A percentile compares a stretch with the other conserved stretches of the same genome.
Evolutionary conservation across 139 green algal genomes (phyloP).

Genomic region (Zygnema circumcarinatum): DNA sequence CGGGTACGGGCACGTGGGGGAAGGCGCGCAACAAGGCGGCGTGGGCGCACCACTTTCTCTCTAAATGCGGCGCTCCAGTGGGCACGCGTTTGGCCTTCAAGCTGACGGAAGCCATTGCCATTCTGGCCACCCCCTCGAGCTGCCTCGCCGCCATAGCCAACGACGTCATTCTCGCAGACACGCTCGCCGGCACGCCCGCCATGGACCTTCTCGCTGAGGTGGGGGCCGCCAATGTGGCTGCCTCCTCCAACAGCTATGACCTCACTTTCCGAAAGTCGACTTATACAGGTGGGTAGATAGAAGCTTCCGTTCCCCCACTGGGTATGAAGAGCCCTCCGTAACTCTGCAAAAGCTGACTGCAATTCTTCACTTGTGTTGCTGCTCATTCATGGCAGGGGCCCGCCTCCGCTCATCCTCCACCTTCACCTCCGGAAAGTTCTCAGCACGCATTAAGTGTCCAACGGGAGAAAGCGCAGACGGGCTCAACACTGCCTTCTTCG

Average conservation of each 20-base stretch:
- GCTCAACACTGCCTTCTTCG: constrained; percentile 28
- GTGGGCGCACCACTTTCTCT: not conserved
- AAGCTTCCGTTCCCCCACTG: not conserved
- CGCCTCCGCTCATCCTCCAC: constrained; percentile 7
- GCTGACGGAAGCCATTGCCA: not conserved
- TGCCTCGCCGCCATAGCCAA: not conserved
- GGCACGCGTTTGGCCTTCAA: not conserved
- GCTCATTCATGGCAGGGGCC: not conserved
- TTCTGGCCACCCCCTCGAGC: not conserved
- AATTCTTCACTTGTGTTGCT: not conserved
- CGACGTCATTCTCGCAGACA: not conserved
- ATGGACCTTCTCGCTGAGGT: not conserved
- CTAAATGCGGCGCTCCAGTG: not conserved
- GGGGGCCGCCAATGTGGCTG: not conserved
- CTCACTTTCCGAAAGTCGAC: not conserved
- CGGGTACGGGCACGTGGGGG: no score
- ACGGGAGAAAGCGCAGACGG: not conserved
- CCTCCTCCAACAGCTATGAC: not conserved
- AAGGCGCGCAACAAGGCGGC: not conserved
- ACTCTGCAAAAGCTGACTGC: not conserved
- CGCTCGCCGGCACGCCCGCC: not conserved
- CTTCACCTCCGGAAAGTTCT: constrained; percentile 16
- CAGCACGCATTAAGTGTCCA: constrained; percentile 20
- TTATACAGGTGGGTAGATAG: not conserved
- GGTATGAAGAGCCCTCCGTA: not conserved